These are phyloP conservation scores for Pythium biforme DNA, from an alignment of 352 stramenopile species.

Conservation along the genomic window DNA sequence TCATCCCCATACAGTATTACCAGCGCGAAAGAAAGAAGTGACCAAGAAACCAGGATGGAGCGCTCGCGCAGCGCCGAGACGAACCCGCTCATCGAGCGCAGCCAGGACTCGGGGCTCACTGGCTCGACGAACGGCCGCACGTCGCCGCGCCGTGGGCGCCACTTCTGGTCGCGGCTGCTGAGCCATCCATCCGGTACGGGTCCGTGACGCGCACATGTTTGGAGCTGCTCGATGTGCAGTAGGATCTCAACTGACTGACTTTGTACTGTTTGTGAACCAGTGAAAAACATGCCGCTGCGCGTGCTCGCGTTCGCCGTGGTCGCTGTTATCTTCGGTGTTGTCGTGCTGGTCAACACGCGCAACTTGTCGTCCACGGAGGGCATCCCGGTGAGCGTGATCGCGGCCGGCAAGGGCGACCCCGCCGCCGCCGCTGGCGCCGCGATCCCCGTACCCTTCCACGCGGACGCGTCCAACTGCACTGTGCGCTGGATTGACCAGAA, in stretches of 20 bases:
- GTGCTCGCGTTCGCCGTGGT: constrained; percentile 49
- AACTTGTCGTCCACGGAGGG: constrained; percentile 45
- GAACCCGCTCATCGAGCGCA: constrained; percentile 23
- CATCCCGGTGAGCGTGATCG: constrained; percentile 40
- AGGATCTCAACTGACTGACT: constrained; percentile 7
- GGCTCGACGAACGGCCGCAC: constrained; percentile 7
- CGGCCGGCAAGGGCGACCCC: constrained; percentile 8
- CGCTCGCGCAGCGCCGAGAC: constrained; percentile 15
- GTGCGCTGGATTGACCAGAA: constrained; percentile 86
- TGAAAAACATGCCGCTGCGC: constrained; percentile 44
- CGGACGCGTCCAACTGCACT: constrained; percentile 72
- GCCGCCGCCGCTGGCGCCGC: background rate
- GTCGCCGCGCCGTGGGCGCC: constrained; percentile 25
- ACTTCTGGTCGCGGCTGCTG: constrained; percentile 26
- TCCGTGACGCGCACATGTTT: background rate
- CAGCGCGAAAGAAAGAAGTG: background rate
- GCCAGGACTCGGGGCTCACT: constrained; percentile 17
- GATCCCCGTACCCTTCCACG: constrained; percentile 20
- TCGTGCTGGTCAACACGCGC: constrained; percentile 74
- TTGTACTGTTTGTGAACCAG: background rate
- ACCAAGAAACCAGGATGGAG: constrained; percentile 13
- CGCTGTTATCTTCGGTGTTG: constrained; percentile 50
- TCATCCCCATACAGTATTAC: no score
- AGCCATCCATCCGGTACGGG: constrained; percentile 22
- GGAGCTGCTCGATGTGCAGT: background rate